Evolutionary conservation across 352 stramenopile species (phyloP).

Genomic region (Pythium plurisporium): DNA sequence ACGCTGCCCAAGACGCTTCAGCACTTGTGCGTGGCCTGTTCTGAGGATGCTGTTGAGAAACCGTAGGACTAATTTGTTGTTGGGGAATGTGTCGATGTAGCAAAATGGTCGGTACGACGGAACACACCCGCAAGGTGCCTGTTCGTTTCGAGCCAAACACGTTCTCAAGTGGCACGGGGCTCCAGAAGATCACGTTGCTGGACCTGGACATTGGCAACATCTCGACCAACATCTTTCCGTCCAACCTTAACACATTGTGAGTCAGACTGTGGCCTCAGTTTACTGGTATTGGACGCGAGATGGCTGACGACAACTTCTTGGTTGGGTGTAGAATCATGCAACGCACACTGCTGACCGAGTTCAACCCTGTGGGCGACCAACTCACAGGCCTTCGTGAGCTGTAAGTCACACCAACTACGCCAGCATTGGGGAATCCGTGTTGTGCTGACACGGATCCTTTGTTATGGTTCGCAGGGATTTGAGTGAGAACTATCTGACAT

Average conservation of each 20-base stretch:
- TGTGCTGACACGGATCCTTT: conserved; percentile 7
- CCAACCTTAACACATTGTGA: conserved; percentile 52
- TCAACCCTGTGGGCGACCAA: conserved; percentile 45
- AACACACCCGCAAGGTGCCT: conserved; percentile 48
- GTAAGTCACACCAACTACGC: conserved; percentile 29
- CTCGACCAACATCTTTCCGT: conserved; percentile 59
- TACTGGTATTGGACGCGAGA: background rate
- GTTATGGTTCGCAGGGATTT: conserved; percentile 57
- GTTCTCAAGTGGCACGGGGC: conserved; percentile 36
- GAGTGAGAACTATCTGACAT: conserved; percentile 52
- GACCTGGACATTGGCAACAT: conserved; percentile 62
- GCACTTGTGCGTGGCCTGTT: conserved; percentile 51
- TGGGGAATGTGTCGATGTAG: conserved; percentile 19
- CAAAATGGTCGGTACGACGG: conserved; percentile 51
- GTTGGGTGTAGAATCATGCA: conserved; percentile 42
- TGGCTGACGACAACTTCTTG: background rate
- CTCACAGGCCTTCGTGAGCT: conserved; percentile 47
- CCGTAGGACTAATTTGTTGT: background rate
- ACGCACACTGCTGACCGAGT: conserved; percentile 48
- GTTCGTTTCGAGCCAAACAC: conserved; percentile 47
- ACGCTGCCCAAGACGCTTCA: conserved; percentile 41
- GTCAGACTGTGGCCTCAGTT: conserved; percentile 4
- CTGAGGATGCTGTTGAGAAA: background rate
- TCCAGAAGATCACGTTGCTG: conserved; percentile 56
- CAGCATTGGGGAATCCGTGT: background rate